Evolutionary conservation across 352 stramenopile genomes (phyloP).

Genomic region (Globisporangium abappressorium): DNA sequence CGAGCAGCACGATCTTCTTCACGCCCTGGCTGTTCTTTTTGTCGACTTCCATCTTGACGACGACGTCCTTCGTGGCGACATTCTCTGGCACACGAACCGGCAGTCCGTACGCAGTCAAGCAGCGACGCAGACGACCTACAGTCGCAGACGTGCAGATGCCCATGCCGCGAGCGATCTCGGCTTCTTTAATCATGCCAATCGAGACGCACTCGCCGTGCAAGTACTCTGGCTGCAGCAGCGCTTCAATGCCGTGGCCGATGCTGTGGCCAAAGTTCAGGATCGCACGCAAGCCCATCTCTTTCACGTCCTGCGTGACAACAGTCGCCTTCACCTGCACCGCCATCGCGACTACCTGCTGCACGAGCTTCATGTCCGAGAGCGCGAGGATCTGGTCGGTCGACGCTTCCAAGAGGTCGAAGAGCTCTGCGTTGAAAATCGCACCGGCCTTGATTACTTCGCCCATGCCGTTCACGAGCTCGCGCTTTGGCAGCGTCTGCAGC

Average conservation of each 20-base stretch:
- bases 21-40: conserved; percentile 84
- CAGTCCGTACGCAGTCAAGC: conserved; percentile 65
- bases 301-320: conserved; percentile 95
- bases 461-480: conserved; percentile 95
- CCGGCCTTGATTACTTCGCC: conserved; percentile 98
- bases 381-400: conserved; percentile 82
- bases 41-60: conserved; percentile 86
- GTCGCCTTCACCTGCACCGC: conserved; percentile 92
- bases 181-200: conserved; percentile 97
- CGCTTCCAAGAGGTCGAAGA: conserved; percentile 94
- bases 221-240: conserved; percentile 93
- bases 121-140: conserved; percentile 64
- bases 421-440: conserved; percentile 91
- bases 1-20: conserved; percentile 81
- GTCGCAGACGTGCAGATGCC: conserved; percentile 68
- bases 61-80: conserved; percentile 51
- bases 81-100: conserved; percentile 62
- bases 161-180: conserved; percentile 88
- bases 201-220: conserved; percentile 97
- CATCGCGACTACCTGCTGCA: conserved; percentile 63
- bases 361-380: conserved; percentile 59
- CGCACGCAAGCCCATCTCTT: conserved; percentile 93
- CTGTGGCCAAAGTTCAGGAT: conserved; percentile 99
- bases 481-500: conserved; percentile 93
- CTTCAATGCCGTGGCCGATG: conserved; percentile 98